Evolutionary conservation across 179 eudicot species (phyloP).

Genomic region (Pouteria campechiana): DNA sequence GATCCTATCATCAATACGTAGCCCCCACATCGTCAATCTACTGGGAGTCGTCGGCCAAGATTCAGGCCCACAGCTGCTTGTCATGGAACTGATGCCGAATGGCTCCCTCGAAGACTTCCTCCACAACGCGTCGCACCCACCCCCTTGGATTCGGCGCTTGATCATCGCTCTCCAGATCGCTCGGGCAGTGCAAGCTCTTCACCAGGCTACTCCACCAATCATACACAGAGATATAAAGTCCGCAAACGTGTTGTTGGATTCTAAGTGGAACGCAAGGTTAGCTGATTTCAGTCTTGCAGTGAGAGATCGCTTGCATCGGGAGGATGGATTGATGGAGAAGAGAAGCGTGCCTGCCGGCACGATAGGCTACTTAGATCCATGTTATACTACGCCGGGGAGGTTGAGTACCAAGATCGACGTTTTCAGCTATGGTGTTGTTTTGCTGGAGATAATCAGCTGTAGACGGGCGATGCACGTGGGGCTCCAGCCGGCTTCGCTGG

Average conservation of each 20-base stretch:
- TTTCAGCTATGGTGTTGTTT: slow-evolving; percentile 61
- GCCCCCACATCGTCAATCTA: slow-evolving; percentile 19
- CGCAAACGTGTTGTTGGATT: slow-evolving; percentile 57
- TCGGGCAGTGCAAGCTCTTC: slow-evolving; percentile 32
- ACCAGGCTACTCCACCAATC: slow-evolving; percentile 22
- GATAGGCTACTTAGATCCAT: slow-evolving; percentile 68
- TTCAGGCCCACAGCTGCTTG: slow-evolving; percentile 12
- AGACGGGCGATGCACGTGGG: slow-evolving; percentile 46
- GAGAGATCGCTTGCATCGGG: slow-evolving; percentile 1
- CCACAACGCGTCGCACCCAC: slow-evolving; percentile 19
- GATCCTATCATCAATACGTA: slow-evolving; percentile 31
- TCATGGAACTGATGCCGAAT: slow-evolving; percentile 65
- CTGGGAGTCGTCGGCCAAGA: slow-evolving; percentile 36
- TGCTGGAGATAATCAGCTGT: slow-evolving; percentile 53
- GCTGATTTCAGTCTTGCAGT: slow-evolving; percentile 66
- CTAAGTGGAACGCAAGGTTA: slow-evolving; percentile 35
- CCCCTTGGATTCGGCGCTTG: slow-evolving; percentile 37
- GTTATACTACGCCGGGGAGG: slow-evolving; percentile 49
- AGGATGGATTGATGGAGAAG: slow-evolving; percentile 7
- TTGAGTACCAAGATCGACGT: slow-evolving; percentile 55
- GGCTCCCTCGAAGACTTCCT: slow-evolving; percentile 63
- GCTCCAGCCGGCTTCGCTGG: slow-evolving; percentile 27
- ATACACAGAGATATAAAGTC: slow-evolving; percentile 70
- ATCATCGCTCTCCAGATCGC: slow-evolving; percentile 48
- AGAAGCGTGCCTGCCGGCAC: slow-evolving; percentile 72